Evolutionary conservation across 768 basidiomycete species (phyloP), one percentile per base, ranked within the genome.

Genomic region (Pulveroboletus sp.): DNA sequence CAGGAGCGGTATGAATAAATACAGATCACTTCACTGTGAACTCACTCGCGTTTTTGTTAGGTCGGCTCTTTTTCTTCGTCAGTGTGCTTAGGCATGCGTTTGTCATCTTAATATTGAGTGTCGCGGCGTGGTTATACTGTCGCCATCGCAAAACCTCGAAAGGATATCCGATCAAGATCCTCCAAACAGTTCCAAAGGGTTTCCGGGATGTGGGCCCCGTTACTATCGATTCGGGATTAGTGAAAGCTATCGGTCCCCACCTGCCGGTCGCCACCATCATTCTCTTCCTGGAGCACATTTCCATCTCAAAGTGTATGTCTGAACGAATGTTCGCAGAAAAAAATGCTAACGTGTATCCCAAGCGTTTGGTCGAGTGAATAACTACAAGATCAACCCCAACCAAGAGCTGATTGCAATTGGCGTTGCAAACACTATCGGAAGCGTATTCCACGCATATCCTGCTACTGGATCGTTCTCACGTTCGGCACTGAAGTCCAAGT

Each of bases 381-480:
- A 85, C 18, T 99, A 99, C 76, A 95, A 89, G 67, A 90, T 91
- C 57, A 81, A 90, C 52, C 90, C 93, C 2, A 91, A 92, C 70
- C 93, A 96, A 68, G 94, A 96, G 67, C 77, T 97, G 43, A 89
- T 97, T 58, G 93, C 95, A 37, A 97, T 99, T 57, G 95, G 95
- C n/a, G 91, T 98, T 17, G 89, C 93, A 15, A 95, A 95, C 68
- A 89, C 89, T 1, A 63, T 96, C 55, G 95, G 95, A 3, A 86
- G 90, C 14, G 74, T 89, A 57, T 97, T 99, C 68, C 79, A 71
- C 46, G 95, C 93, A 0, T 98, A 96, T 67, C 94, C 96, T 8
- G 91, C 95, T 0, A 99, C 96, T 11, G 96, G 96, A 2, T 97
- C 94, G 1, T 99, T 99, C 79, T 96, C 94, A 35, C 89, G 96